Evolutionary conservation across 2,329 filamentous ascomycete genomes (phyloP), one percentile per base, ranked within the genome.

Genomic region (Didymella arachidicola): DNA sequence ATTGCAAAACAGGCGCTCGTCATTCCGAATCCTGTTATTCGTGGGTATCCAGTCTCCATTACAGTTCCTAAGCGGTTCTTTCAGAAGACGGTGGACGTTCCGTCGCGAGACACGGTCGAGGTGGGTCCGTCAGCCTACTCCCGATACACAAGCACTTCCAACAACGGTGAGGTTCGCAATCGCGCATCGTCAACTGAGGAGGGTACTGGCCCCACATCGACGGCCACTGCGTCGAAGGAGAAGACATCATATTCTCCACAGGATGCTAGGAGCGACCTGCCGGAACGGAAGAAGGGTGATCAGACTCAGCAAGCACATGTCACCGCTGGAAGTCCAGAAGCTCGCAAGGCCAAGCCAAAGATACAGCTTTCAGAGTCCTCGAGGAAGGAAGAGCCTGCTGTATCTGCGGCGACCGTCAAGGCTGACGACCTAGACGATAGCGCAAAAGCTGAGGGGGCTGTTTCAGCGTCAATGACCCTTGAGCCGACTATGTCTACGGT

Each of bases 251-350:
- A 77, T 59, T 75, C 74, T 59, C 70, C 74, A 43, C 74, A 77
- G 60, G 74, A 76, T 61, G 74, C 68, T 66, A 72, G 74, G 59
- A 76, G 74, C 64, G 70, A 65, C 60, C 54, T 74, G 59, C 65
- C 47, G 41, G 64, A 60, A 42, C 64, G 62, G 45, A 59, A 59
- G 45, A 59, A 53, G 26, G 44, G 44, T 34, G 54, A 54, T 26
- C 56, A 54, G 41, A 29, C 51, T 45, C 56, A 54, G 53, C 47
- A 57, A 18, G 42, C 29, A 19, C 42, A 41, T 8, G 6, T 39
- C n/a, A 34, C 34, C 7, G 34, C 30, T 14, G 64, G 56, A 36
- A 71, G 64, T 32, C 64, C 66, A 18, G 61, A 66, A 36, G 18
- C 46, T 8, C 61, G 59, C 4, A 68, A 68, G 48, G 2, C 43